phyloP scores from a whole-genome alignment of 192 early-diverging fungal genomes.

The Anaeromyces robustus region DNA sequence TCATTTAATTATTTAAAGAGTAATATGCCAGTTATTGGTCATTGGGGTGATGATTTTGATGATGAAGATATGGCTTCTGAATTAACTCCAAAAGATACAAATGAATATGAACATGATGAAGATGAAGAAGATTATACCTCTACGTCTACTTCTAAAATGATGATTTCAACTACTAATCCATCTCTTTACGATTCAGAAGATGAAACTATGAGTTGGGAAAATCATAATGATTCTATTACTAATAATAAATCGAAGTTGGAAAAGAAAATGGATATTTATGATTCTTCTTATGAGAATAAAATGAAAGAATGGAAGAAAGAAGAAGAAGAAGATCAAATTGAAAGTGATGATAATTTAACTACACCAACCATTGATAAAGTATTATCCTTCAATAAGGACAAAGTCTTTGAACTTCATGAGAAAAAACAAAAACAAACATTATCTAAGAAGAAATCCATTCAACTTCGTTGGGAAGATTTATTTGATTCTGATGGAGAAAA shows the following conservation, averaged over 20 bases:
- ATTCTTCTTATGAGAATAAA: neutral
- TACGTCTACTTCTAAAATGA: neutral
- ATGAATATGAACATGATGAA: neutral
- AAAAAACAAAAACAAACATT: neutral
- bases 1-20: neutral
- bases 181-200: neutral
- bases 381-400: neutral
- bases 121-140: neutral
- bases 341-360: neutral
- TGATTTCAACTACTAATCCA: neutral
- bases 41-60: neutral
- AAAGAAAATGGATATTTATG: neutral
- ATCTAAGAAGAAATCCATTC: neutral
- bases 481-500: neutral
- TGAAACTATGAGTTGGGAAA: neutral
- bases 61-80: neutral
- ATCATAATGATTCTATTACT: neutral
- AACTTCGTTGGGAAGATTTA: neutral
- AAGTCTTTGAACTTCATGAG: neutral
- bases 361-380: neutral
- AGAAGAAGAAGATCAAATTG: neutral
- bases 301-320: neutral
- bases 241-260: no score
- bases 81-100: neutral
- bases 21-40: neutral